phyloP scores from a whole-genome alignment of 139 green algal species.

The Nannochloris sp. region DNA sequence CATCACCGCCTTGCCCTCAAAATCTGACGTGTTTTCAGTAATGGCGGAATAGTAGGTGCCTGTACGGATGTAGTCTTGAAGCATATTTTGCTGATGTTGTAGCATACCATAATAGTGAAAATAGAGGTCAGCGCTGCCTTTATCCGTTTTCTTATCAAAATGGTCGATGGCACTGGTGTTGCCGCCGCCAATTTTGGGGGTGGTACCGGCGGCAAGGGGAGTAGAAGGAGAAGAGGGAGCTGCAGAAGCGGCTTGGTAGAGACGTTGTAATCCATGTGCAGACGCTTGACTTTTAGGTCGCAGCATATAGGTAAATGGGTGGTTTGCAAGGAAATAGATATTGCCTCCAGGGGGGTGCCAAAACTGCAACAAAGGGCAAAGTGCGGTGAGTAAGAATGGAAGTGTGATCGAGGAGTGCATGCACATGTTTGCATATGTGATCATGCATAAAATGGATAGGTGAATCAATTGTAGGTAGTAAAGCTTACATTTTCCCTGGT shows the following conservation, averaged over 20 bases:
- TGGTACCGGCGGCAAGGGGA: too few relatives aligned
- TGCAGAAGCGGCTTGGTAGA: background rate
- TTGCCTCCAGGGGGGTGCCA: background rate
- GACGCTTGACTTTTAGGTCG: background rate
- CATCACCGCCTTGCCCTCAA: slow-evolving; percentile 84
- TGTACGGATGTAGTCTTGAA: slow-evolving; percentile 79
- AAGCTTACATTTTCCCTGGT: too few relatives aligned
- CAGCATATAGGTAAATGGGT: background rate
- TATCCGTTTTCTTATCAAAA: slow-evolving; percentile 75
- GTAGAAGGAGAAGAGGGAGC: background rate
- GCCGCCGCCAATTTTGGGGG: too few relatives aligned
- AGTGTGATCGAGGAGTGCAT: too few relatives aligned
- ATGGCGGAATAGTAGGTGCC: slow-evolving; percentile 94
- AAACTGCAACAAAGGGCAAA: background rate
- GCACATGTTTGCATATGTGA: background rate
- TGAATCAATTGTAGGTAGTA: too few relatives aligned
- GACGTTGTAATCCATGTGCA: background rate
- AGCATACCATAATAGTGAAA: slow-evolving; percentile 84
- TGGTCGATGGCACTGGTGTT: slow-evolving; percentile 1
- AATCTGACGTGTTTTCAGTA: slow-evolving; percentile 76
- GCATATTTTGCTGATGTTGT: slow-evolving; percentile 92
- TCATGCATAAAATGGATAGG: background rate
- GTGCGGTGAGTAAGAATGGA: background rate
- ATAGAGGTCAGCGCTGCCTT: slow-evolving; percentile 68
- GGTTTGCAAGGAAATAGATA: background rate